These are phyloP conservation scores for Syzygium grande DNA, from an alignment of 345 rosid species.

Conservation along the genomic window DNA sequence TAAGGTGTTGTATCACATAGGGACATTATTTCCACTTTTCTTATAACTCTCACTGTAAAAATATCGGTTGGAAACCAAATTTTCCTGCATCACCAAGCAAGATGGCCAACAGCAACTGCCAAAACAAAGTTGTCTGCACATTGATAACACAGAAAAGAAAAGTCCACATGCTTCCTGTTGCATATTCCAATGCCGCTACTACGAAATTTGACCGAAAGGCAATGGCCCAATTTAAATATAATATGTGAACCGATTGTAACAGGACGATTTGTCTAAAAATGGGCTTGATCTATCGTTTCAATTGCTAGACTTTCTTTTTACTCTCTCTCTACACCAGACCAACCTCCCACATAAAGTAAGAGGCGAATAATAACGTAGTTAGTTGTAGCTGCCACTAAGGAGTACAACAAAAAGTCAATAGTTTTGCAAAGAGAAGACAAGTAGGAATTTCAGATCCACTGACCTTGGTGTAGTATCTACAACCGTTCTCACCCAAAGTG, in stretches of 20 bases:
- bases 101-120: neutral
- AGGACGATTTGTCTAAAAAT: neutral
- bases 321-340: neutral
- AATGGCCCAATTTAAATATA: neutral
- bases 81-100: neutral
- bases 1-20: neutral
- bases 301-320: neutral
- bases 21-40: neutral
- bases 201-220: neutral
- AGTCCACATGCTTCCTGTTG: neutral
- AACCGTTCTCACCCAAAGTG: slow-evolving; percentile 92
- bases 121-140: neutral
- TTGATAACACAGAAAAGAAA: neutral
- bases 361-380: neutral
- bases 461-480: slow-evolving; percentile 95
- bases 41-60: neutral
- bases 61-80: neutral
- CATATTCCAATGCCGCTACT: neutral
- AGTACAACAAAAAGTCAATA: neutral
- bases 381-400: neutral
- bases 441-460: neutral
- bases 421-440: neutral
- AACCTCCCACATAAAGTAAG: neutral
- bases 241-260: neutral
- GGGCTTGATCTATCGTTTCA: neutral